Evolutionary conservation across 257 asterid genomes (phyloP), one percentile per base, ranked within the genome.

Genomic region (Rehmannia glutinosa): DNA sequence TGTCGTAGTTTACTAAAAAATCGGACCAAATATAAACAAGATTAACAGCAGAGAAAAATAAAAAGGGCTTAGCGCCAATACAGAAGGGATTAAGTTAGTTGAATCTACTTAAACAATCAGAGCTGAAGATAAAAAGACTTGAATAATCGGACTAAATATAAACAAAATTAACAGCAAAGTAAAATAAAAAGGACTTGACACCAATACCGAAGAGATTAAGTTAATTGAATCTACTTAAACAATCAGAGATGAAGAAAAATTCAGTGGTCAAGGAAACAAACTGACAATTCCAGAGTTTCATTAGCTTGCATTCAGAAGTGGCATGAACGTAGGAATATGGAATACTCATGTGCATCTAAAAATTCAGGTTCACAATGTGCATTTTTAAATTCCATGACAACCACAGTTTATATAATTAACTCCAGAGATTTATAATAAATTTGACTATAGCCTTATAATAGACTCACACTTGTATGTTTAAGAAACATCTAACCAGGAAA

Each of bases 231-330:
- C n/a, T n/a, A n/a, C n/a, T n/a, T n/a, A n/a, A n/a, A n/a, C n/a
- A n/a, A n/a, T n/a, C n/a, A n/a, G n/a, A n/a, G n/a, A n/a, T n/a
- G n/a, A n/a, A n/a, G n/a, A n/a, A n/a, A n/a, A n/a, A n/a, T n/a
- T n/a, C n/a, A n/a, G n/a, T n/a, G n/a, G n/a, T n/a, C 62, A 57
- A 0, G 62, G 2, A 41, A 25, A 50, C 33, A 3, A 66, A 28
- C 24, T n/a, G 59, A 21, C 16, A 61, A 47, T 11, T 33, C 9
- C 49, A 30, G 58, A 50, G 28, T 53, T 30, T 17, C 53, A 21
- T 43, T 32, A 68, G 41, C 54, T 62, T n/a, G 62, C 27, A 27
- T 62, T 52, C 30, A 33, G 45, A 73, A 61, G 58, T 49, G 30
- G 39, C 38, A 52, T 11, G 10, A 59, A 38, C 35, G 41, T 8